Base-by-base conservation (phyloP, 2,329 filamentous ascomycete genomes). In the Macrophomina phaseolina region DNA sequence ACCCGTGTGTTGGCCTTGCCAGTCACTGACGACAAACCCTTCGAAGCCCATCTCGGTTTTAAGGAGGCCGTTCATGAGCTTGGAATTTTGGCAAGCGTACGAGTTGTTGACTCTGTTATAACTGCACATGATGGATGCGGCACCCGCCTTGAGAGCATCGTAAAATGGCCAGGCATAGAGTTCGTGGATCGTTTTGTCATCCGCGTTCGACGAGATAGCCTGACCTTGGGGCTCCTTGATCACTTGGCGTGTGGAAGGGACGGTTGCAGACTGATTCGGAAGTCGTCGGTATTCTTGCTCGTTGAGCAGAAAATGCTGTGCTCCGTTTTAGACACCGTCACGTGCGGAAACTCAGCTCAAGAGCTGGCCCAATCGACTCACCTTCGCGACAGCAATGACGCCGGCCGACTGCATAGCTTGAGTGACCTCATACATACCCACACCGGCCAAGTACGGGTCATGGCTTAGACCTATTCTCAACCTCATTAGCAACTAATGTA, bases 91-190 rank as follows among this genome's bases (percentile, higher is more conserved):
- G 40, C 77, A 79, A 3, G 70, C 73, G 45, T 76, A 75, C 4
- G 71, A 72, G 46, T 73, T 72, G 63, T 79, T 77, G 8, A 71
- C 67, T 16, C 73, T 69, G 34, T 82, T 73, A 55, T 82, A 81
- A 0, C 77, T 76, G 69, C 88, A 90, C 88, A 90, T 90, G 32
- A 90, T 76, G 0, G 83, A 86, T 0, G 79, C 86, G 0, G 83
- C 84, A 1, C 87, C 87, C 11, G 86, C 86, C 28, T 77, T 81
- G 1, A 90, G 75, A 0, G 85, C 83, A 67, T 90, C 85, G 72
- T 86, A 83, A 67, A 90, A 91, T 0, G 89, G 88, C 82, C 86
- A 90, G 2, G 87, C 81, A 63, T 91, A 91, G n/a, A 87, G 79
- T 73, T 91, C 89, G 69, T 90, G 87, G 30, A 90, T 77, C 0